Conservation (phyloP, 208 protist species). For the Herpetomonas tarakana region DNA sequence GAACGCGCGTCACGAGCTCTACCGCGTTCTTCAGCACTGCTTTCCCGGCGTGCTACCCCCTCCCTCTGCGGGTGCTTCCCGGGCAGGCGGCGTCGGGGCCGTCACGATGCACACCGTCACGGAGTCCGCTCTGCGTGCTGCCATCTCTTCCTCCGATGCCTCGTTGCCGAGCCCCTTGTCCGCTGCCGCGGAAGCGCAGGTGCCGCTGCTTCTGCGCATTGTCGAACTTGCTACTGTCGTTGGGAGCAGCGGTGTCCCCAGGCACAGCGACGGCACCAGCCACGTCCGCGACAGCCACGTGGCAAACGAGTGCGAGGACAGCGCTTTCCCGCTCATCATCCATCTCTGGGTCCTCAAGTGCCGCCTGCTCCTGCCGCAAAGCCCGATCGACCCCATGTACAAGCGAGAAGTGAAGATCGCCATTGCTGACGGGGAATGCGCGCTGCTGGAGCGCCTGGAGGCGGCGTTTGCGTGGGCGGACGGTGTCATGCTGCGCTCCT, state of each 20-base stretch:
- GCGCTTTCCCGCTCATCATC: constrained; percentile 10
- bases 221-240: neutral
- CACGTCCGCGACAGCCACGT: neutral
- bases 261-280: neutral
- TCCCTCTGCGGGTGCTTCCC: neutral
- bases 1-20: constrained; percentile 51
- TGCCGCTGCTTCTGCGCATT: constrained; percentile 16
- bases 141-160: neutral
- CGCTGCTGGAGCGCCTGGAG: constrained; percentile 43
- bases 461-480: constrained; percentile 66
- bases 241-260: neutral
- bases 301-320: neutral
- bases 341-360: constrained; percentile 70
- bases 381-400: constrained; percentile 83
- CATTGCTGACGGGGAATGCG: constrained; percentile 38
- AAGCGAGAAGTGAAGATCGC: constrained; percentile 41
- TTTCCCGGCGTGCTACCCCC: constrained; percentile 24
- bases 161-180: neutral
- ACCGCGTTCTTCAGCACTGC: constrained; percentile 44
- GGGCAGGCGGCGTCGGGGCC: neutral
- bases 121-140: neutral
- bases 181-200: constrained; percentile 22
- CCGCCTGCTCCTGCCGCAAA: constrained; percentile 73
- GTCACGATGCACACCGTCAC: constrained; percentile 2
- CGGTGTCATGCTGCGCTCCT: constrained; percentile 38